phyloP scores from a whole-genome alignment of 2,329 filamentous ascomycete genomes.

The Botryotinia globosa region DNA sequence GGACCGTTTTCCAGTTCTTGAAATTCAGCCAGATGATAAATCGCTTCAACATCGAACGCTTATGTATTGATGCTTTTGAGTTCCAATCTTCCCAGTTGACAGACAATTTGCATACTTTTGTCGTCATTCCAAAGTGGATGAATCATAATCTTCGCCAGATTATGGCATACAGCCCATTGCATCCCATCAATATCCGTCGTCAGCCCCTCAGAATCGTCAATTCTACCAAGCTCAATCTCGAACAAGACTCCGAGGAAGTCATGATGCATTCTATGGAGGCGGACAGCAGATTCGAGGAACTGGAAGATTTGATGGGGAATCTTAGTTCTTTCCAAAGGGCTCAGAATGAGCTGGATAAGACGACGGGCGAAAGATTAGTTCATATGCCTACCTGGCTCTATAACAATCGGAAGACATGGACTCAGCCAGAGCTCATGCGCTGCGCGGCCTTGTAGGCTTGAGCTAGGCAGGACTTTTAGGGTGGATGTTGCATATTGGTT shows the following conservation, averaged over 20 bases:
- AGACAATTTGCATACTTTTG: neutral
- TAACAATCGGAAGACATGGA: neutral
- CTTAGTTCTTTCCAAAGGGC: rapidly evolving
- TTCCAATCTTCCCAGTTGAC: neutral
- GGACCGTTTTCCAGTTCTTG: neutral
- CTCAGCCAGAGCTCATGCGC: neutral
- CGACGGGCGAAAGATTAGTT: too few relatives aligned
- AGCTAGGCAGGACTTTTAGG: rapidly evolving
- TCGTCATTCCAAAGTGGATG: neutral
- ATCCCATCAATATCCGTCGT: neutral
- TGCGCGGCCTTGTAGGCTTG: neutral
- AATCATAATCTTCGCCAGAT: neutral
- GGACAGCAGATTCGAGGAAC: neutral
- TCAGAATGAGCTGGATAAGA: neutral
- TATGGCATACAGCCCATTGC: neutral
- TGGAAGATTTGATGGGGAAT: neutral
- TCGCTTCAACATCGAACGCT: neutral
- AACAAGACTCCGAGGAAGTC: neutral
- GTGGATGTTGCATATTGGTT: too few relatives aligned
- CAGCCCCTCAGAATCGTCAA: neutral
- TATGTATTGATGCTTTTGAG: neutral
- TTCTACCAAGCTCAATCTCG: rapidly evolving
- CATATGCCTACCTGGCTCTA: neutral
- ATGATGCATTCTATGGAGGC: neutral
- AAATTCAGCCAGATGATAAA: neutral